Evolutionary conservation across 2,329 filamentous ascomycete genomes (phyloP), one percentile per base, ranked within the genome.

Genomic region (Hypoxylon sp.): DNA sequence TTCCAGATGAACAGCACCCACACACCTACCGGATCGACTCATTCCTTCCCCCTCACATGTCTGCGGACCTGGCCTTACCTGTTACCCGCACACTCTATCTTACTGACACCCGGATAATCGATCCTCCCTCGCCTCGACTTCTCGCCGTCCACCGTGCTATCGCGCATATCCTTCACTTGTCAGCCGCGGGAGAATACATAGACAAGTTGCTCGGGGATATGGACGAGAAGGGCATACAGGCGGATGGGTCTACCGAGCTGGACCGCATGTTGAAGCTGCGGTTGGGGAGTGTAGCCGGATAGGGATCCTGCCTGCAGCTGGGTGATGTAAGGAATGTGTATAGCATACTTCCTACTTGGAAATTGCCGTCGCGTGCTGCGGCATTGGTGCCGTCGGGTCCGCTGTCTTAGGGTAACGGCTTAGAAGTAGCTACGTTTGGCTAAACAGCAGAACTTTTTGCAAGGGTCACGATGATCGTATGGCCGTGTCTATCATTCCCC

Each of bases 101-200:
- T 18, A 64, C 66, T 10, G 38, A 61, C 7, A 58, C 58, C 35
- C 62, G 54, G 20, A 68, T 55, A 8, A 70, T 75, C 20, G 70
- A 74, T 15, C 67, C 72, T 18, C 72, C 73, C 2, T 71, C 62
- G 20, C 63, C 69, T 23, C 71, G 70, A 38, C 68, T 75, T 42
- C 65, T 75, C n/a, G 70, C 71, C 2, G 23, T 74, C 41, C 71
- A 75, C 54, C 41, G 67, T 43, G 71, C 72, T n/a, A 71, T 74
- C 60, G 69, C 64, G 24, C 62, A 73, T 52, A 69, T 75, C 37
- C 65, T 76, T 26, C 66, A 70, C 62, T 58, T 75, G 33, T 71
- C 72, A 23, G 66, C 50, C 31, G 69, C 68, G 1, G 68, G 69
- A 13, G 63, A 67, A n/a, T 74, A 74, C 48, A 74, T 74, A 43